Percentiles rank a stretch among this genome's conserved stretches.
These are phyloP conservation scores for Solanum rostratum DNA, from an alignment of 257 asterid species.

Conservation along the genomic window DNA sequence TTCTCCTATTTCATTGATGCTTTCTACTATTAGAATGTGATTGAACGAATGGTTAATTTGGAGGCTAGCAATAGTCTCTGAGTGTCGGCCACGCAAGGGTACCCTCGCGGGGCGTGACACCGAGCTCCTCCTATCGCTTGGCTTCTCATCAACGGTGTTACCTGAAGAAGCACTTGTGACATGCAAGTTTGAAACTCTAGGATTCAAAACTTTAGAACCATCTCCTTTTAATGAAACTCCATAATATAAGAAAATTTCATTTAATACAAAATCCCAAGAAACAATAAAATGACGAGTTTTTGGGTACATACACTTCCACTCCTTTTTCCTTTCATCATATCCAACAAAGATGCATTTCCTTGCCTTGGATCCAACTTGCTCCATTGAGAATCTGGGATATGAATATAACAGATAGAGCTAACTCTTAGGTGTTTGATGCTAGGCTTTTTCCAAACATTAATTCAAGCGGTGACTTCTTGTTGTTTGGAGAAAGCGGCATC, in stretches of 20 bases:
- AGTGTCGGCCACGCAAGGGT: too few species aligned
- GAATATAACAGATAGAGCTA: neutral
- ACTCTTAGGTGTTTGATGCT: neutral
- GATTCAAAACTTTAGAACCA: neutral
- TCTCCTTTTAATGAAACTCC: neutral
- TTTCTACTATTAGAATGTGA: too few species aligned
- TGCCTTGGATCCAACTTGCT: too few species aligned
- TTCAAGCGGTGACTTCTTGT: neutral
- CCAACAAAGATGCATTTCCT: too few species aligned
- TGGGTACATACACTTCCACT: too few species aligned
- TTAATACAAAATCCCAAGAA: too few species aligned
- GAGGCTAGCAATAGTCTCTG: too few species aligned
- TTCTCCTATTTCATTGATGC: too few species aligned
- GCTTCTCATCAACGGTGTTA: neutral
- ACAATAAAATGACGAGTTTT: too few species aligned
- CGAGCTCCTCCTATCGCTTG: neutral
- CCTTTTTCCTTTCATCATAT: too few species aligned
- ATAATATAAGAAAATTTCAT: neutral
- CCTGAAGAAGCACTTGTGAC: neutral
- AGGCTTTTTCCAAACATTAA: neutral
- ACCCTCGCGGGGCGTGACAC: too few species aligned
- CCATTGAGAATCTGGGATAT: neutral
- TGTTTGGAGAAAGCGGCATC: neutral
- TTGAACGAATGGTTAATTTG: too few species aligned
- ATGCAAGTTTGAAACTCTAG: neutral